Evolutionary conservation across 129 eudicot species (phyloP).

Genomic region (Artemisia tridentata): DNA sequence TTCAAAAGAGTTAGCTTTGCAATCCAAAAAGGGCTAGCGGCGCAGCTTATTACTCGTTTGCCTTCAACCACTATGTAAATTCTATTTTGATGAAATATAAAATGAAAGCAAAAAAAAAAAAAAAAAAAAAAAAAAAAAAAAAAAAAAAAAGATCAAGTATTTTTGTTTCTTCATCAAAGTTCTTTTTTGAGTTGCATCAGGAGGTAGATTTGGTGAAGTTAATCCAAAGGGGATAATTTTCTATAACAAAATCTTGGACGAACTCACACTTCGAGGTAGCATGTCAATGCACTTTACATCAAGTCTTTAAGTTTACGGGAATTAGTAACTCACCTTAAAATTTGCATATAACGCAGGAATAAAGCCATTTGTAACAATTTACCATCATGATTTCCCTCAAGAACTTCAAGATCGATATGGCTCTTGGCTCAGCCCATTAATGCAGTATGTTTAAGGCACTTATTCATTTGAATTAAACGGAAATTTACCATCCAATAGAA

Average conservation of each 20-base stretch:
- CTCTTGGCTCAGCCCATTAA: slow-evolving; percentile 76
- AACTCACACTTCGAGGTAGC: slow-evolving; percentile 51
- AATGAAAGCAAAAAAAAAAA: no score
- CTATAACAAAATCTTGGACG: slow-evolving; percentile 61
- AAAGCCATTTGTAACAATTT: slow-evolving; percentile 72
- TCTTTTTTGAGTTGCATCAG: slow-evolving; percentile 37
- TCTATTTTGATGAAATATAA: no score
- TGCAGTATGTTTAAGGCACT: slow-evolving; percentile 49
- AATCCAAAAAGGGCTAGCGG: no score
- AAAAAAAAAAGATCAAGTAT: background rate
- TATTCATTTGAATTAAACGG: background rate
- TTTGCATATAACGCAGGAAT: slow-evolving; percentile 43
- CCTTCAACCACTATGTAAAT: no score
- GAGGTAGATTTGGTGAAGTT: slow-evolving; percentile 68
- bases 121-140: no score
- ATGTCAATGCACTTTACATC: background rate
- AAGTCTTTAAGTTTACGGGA: background rate
- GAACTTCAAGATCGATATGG: slow-evolving; percentile 77
- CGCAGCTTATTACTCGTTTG: no score
- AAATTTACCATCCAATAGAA: background rate
- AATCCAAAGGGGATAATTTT: slow-evolving; percentile 56
- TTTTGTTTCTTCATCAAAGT: slow-evolving; percentile 2
- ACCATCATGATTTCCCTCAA: slow-evolving; percentile 72
- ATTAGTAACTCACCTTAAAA: background rate
- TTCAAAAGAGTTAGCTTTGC: no score